Evolutionary conservation across 2,329 filamentous ascomycete species (phyloP).

Genomic region (Colletotrichum viniferum): DNA sequence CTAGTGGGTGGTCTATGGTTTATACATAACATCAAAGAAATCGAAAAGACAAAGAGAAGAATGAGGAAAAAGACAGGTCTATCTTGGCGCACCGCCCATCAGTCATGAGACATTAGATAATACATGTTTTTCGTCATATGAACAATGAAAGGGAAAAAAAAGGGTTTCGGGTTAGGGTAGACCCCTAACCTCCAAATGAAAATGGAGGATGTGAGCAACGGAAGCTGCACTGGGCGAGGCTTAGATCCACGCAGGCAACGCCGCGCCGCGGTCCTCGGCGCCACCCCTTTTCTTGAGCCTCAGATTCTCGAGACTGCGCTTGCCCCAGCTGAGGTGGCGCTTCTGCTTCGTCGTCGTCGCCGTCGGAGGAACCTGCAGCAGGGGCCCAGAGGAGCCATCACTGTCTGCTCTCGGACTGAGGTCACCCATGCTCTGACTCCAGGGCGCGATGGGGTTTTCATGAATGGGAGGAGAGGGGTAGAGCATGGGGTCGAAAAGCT

Average conservation of each 20-base stretch:
- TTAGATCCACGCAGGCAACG: constrained; percentile 1
- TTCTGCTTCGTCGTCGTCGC: constrained; percentile 15
- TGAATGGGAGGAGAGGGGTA: neutral
- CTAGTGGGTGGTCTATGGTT: neutral
- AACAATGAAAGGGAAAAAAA: neutral
- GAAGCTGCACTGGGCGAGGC: neutral
- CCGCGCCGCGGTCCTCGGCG: neutral
- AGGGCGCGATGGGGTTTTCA: neutral
- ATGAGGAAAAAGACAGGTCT: neutral
- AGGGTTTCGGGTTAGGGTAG: neutral
- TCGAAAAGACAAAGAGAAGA: neutral
- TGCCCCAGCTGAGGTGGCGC: constrained; percentile 17
- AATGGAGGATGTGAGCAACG: neutral
- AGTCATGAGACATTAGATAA: neutral
- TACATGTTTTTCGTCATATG: neutral
- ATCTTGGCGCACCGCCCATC: neutral
- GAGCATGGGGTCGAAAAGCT: neutral
- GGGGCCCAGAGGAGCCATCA: neutral
- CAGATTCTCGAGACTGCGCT: constrained; percentile 25
- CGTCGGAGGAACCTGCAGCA: neutral
- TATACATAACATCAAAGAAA: neutral
- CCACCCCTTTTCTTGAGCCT: constrained; percentile 24
- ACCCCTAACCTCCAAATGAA: neutral
- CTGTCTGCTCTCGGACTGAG: neutral
- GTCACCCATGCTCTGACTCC: neutral